phyloP scores from a whole-genome alignment of 139 green algal genomes.

The Chlorella sp. region DNA sequence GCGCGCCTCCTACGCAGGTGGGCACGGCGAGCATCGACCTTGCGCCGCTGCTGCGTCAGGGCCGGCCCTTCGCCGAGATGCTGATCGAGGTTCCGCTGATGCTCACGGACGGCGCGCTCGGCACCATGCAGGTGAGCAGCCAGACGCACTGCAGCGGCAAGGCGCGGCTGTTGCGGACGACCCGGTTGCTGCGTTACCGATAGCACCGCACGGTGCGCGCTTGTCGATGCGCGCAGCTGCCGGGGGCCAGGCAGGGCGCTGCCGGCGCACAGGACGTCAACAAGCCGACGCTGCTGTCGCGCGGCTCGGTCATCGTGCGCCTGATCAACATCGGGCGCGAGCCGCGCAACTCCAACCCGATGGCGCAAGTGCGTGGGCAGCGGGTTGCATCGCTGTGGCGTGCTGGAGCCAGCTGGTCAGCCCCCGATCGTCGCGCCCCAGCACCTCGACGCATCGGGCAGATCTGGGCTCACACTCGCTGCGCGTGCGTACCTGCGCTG shows the following conservation, averaged over 20 bases:
- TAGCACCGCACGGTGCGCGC: too few relatives aligned
- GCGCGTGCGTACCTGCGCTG: too few relatives aligned
- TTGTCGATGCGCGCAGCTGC: too few relatives aligned
- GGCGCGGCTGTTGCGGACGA: not conserved
- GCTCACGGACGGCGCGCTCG: conserved; percentile 9
- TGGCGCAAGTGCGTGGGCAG: too few relatives aligned
- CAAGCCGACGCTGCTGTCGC: conserved; percentile 28
- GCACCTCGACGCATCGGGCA: too few relatives aligned
- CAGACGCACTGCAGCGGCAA: not conserved
- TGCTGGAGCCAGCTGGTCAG: too few relatives aligned
- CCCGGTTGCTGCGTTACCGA: too few relatives aligned
- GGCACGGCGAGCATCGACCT: conserved; percentile 43
- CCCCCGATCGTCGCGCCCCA: too few relatives aligned
- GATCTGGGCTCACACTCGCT: too few relatives aligned
- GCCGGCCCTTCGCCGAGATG: conserved; percentile 43
- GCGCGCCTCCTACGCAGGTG: conserved; percentile 20
- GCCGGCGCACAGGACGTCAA: not conserved
- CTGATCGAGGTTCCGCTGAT: conserved; percentile 54
- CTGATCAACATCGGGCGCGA: conserved; percentile 42
- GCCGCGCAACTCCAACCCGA: conserved; percentile 13
- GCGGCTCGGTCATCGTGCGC: conserved; percentile 33
- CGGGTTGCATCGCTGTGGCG: too few relatives aligned
- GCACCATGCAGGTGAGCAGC: not conserved
- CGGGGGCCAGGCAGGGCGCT: too few relatives aligned
- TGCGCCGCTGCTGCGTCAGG: conserved; percentile 54